Conservation (phyloP, 208 protist species). For the Leishmania major region DNA sequence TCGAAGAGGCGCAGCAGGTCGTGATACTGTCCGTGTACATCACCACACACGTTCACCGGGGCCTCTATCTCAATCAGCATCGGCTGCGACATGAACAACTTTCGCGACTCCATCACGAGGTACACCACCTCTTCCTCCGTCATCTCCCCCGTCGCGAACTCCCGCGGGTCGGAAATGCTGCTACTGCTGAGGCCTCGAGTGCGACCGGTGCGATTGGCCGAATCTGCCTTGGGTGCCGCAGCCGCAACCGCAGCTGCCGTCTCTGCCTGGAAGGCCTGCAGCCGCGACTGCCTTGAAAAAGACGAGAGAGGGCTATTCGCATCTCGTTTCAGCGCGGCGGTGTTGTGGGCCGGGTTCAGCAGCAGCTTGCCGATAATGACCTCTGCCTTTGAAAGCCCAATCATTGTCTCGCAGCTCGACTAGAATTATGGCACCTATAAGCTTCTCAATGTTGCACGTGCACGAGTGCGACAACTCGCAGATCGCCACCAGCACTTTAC, state of each 20-base stretch:
- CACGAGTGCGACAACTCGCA: background rate
- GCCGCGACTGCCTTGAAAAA: conserved; percentile 51
- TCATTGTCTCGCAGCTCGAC: background rate
- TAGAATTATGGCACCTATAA: background rate
- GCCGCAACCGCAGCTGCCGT: conserved; percentile 8
- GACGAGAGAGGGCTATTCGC: conserved; percentile 22
- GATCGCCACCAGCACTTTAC: background rate
- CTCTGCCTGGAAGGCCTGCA: conserved; percentile 42
- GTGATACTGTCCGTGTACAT: conserved; percentile 86
- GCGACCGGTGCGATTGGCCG: conserved; percentile 19
- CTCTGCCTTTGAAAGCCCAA: conserved; percentile 33
- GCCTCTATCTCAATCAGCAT: conserved; percentile 83
- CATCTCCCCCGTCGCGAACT: conserved; percentile 31
- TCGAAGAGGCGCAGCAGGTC: conserved; percentile 87
- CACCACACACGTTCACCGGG: conserved; percentile 87
- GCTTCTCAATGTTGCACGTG: background rate
- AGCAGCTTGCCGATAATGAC: conserved; percentile 70
- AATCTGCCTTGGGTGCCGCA: conserved; percentile 10
- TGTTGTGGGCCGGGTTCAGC: conserved; percentile 69
- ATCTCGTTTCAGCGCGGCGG: conserved; percentile 25
- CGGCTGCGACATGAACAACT: conserved; percentile 91
- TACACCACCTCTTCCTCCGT: conserved; percentile 76
- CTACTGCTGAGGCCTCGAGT: conserved; percentile 10
- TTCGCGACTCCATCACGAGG: conserved; percentile 76
- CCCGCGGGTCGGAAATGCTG: background rate